Percentiles rank a stretch among this genome's conserved stretches.
Conservation (phyloP, 2,329 filamentous ascomycete genomes). For the Hymenoscyphus salicellus region DNA sequence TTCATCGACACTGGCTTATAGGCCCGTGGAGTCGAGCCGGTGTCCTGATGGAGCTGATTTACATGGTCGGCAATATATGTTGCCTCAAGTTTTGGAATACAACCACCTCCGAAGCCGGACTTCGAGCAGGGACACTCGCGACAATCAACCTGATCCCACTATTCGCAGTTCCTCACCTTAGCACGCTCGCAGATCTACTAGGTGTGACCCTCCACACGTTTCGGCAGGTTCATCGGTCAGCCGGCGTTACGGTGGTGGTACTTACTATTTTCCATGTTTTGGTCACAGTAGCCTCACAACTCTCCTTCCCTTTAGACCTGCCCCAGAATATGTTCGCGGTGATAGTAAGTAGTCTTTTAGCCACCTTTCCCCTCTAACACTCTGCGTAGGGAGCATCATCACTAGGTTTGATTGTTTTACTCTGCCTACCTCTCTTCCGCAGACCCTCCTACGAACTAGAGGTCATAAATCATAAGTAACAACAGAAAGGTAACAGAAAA, state of each 20-base stretch:
- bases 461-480: too few relatives aligned
- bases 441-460: slow-evolving; percentile 22
- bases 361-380: slow-evolving; percentile 15
- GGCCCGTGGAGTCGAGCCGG: slow-evolving; percentile 25
- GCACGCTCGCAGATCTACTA: slow-evolving; percentile 26
- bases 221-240: slow-evolving; percentile 21
- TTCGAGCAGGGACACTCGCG: slow-evolving; percentile 28
- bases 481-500: too few relatives aligned
- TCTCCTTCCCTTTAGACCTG: slow-evolving; percentile 15
- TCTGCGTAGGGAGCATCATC: slow-evolving; percentile 20
- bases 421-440: slow-evolving; percentile 18
- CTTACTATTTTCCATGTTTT: slow-evolving; percentile 24
- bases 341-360: slow-evolving; percentile 17
- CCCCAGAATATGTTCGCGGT: slow-evolving; percentile 16
- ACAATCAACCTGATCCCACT: slow-evolving; percentile 24
- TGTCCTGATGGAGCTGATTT: slow-evolving; percentile 18
- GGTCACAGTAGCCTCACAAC: slow-evolving; percentile 7
- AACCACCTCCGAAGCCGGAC: slow-evolving; percentile 24
- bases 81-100: slow-evolving; percentile 13
- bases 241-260: slow-evolving; percentile 22
- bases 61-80: slow-evolving; percentile 18
- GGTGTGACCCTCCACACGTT: slow-evolving; percentile 23
- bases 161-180: slow-evolving; percentile 24
- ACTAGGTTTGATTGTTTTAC: slow-evolving; percentile 19
- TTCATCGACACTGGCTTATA: slow-evolving; percentile 16